Evolutionary conservation across 306 rosid genomes (phyloP).

Genomic region (Comarum palustre): DNA sequence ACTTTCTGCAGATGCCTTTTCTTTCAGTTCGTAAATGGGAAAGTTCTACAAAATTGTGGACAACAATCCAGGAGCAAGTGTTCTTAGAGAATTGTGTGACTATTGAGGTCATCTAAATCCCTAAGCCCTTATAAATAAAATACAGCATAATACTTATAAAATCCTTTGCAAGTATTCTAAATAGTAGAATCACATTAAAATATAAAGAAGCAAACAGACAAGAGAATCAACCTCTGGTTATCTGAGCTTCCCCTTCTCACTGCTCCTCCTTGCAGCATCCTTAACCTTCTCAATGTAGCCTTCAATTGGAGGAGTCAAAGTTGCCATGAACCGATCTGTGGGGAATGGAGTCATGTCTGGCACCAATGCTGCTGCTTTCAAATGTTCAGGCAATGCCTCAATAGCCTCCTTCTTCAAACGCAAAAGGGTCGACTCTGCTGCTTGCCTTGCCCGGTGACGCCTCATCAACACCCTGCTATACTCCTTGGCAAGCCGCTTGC

Average conservation of each 20-base stretch:
- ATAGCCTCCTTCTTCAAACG: conserved; percentile 72
- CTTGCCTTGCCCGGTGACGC: conserved; percentile 72
- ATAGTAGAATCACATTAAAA: background rate
- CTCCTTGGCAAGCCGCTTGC: conserved; percentile 79
- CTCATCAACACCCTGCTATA: conserved; percentile 84
- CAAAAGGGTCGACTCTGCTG: conserved; percentile 63
- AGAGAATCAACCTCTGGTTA: conserved; percentile 32
- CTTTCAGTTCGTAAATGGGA: background rate
- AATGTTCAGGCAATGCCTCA: conserved; percentile 72
- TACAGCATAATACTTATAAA: background rate
- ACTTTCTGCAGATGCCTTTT: background rate
- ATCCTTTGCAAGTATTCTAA: background rate
- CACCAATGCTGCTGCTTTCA: conserved; percentile 72
- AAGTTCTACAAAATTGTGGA: background rate
- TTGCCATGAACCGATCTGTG: conserved; percentile 65
- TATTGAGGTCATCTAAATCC: background rate
- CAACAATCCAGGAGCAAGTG: background rate
- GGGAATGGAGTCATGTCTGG: conserved; percentile 83
- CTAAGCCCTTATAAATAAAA: background rate
- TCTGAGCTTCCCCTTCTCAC: conserved; percentile 74
- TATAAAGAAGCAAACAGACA: background rate
- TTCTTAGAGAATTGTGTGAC: background rate
- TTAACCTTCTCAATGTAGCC: conserved; percentile 65
- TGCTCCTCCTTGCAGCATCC: conserved; percentile 72
- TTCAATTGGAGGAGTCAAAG: conserved; percentile 80